Evolutionary conservation across 2,329 filamentous ascomycete genomes (phyloP), one percentile per base, ranked within the genome.

Genomic region (Penicillium sp.): DNA sequence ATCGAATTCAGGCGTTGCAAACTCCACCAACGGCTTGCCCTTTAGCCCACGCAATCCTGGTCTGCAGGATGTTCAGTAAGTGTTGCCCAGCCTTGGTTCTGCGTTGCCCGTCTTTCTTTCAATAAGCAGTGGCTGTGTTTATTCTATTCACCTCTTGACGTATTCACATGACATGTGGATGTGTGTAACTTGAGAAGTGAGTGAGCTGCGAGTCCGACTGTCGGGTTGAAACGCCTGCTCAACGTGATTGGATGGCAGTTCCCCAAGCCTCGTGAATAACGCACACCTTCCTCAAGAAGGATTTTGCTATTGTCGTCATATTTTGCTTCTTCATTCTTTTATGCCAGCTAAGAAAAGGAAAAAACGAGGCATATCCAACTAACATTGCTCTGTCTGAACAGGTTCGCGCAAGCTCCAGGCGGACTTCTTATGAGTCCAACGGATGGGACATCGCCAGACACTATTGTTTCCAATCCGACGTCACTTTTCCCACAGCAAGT

Each of bases 21-120:
- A 75, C 58, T 76, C 79, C 65, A 73, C 70, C 66, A 79, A 77
- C 70, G 74, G 75, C 68, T 67, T 77, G 73, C 76, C 79, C 73
- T 82, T 79, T 75, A 74, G 75, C 66, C 65, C 78, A 71, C 76
- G 76, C 69, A 78, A 77, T 72, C 72, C 78, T 76, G 69, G 72
- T 63, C 70, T 75, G 70, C 73, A 77, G 64, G 79, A 83, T 70
- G 71, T 76, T 71, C 76, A 75, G 81, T 83, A 80, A 78, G 81
- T 83, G 67, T 60, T 66, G 68, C 18, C 38, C 21, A 23, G 47
- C n/a, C 30, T 8, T 30, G 33, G 20, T 23, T 23, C 42, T 35
- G 46, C 50, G 28, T 43, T 24, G 14, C 45, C 33, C 18, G 33
- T 46, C 24, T 20, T 38, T 46, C 24, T 55, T 28, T 14, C 33